phyloP scores from a whole-genome alignment of 2,329 filamentous ascomycete genomes.

The Cadophora sp. region DNA sequence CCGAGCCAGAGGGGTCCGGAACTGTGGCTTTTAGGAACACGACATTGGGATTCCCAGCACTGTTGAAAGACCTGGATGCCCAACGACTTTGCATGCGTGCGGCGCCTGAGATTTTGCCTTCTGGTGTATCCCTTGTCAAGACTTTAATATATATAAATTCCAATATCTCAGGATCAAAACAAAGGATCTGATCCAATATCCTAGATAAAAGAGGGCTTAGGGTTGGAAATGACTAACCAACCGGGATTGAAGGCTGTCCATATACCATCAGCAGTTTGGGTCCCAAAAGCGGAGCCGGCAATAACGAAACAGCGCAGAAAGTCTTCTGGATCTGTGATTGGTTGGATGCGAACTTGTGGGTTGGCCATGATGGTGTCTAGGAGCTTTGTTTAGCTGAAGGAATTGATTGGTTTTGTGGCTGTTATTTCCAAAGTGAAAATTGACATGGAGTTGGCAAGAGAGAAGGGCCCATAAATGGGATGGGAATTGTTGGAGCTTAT shows the following conservation, averaged over 20 bases:
- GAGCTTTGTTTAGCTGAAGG: neutral
- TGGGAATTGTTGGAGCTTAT: too few species aligned
- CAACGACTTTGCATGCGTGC: conserved; percentile 8
- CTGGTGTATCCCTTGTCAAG: conserved; percentile 2
- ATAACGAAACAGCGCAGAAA: conserved; percentile 16
- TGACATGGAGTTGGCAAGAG: neutral
- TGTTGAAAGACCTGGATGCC: neutral
- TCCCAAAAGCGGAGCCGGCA: conserved; percentile 13
- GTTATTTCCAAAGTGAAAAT: too few species aligned
- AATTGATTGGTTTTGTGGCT: too few species aligned
- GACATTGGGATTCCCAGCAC: conserved; percentile 6
- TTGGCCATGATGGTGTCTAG: neutral
- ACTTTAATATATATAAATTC: too few species aligned
- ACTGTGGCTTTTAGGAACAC: conserved; percentile 16
- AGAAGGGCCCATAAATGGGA: too few species aligned
- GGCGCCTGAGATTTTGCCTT: conserved; percentile 1
- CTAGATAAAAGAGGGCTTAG: too few species aligned
- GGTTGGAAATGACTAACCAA: neutral
- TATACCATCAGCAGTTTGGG: conserved; percentile 14
- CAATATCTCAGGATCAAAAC: too few species aligned
- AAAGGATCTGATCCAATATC: too few species aligned
- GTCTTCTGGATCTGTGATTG: conserved; percentile 14
- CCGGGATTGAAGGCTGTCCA: conserved; percentile 17
- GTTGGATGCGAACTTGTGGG: conserved; percentile 1
- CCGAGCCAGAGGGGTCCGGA: neutral